phyloP scores from a whole-genome alignment of 1,284 basidiomycete species.

The Microbotryum saponariae region DNA sequence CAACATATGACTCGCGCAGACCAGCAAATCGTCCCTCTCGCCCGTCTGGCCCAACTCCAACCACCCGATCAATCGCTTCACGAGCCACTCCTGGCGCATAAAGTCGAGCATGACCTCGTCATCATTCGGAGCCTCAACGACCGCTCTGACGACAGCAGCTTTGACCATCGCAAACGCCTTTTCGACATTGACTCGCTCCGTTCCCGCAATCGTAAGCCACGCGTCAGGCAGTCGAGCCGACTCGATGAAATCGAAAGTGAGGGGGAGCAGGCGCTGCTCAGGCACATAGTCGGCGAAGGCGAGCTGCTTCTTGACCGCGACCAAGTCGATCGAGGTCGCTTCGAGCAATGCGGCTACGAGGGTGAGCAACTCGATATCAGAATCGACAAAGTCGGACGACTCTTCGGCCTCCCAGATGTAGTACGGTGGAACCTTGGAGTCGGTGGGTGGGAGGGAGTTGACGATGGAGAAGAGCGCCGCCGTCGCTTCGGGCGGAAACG shows the following conservation, averaged over 20 bases:
- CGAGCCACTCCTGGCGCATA: slow-evolving; percentile 54
- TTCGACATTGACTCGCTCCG: background rate
- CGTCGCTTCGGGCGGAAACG: slow-evolving; percentile 46
- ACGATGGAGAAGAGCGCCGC: slow-evolving; percentile 58
- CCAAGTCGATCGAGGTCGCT: slow-evolving; percentile 63
- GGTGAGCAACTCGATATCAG: slow-evolving; percentile 64
- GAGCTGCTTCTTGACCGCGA: slow-evolving; percentile 60
- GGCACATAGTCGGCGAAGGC: slow-evolving; percentile 58
- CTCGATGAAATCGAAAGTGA: slow-evolving; percentile 53
- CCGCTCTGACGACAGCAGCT: slow-evolving; percentile 68
- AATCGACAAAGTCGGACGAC: slow-evolving; percentile 51
- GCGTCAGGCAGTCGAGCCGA: slow-evolving; percentile 56
- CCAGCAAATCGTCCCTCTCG: slow-evolving; percentile 63
- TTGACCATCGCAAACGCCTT: slow-evolving; percentile 73
- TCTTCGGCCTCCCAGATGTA: slow-evolving; percentile 49
- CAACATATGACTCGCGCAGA: slow-evolving; percentile 70
- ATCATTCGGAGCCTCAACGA: slow-evolving; percentile 77
- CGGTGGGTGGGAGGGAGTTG: slow-evolving; percentile 53
- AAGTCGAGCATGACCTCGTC: slow-evolving; percentile 65
- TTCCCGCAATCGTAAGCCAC: background rate
- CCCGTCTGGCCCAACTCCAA: slow-evolving; percentile 47
- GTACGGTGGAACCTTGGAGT: slow-evolving; percentile 52
- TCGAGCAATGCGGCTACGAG: slow-evolving; percentile 66
- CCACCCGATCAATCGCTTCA: slow-evolving; percentile 68
- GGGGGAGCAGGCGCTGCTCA: background rate